A percentile compares a stretch with the other conserved stretches of the same genome.
Evolutionary conservation across 2,329 filamentous ascomycete species (phyloP).

Genomic region (Neurospora sp.): DNA sequence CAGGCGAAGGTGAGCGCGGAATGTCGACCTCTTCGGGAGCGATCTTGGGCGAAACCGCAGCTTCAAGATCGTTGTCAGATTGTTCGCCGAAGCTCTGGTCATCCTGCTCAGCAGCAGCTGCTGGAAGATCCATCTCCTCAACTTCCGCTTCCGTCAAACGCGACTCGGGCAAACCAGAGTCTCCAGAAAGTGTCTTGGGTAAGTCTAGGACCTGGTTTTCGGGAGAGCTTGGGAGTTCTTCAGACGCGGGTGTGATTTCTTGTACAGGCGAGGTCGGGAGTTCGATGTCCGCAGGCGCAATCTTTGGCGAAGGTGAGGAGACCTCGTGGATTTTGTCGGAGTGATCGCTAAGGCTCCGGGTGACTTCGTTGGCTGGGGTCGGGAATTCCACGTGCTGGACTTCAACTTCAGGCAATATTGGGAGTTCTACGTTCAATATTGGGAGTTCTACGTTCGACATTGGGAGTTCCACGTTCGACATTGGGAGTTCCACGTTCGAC

Average conservation of each 20-base stretch:
- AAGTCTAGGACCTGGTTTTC: neutral
- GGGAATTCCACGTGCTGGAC: neutral
- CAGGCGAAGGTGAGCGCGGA: neutral
- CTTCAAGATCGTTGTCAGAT: neutral
- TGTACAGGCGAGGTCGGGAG: neutral
- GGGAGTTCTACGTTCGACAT: too few relatives aligned
- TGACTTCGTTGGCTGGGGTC: neutral
- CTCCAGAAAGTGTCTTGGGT: neutral
- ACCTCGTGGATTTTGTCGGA: neutral
- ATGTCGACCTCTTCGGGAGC: neutral
- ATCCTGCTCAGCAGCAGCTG: neutral
- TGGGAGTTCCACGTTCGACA: neutral
- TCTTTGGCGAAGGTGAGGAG: neutral
- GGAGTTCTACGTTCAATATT: neutral
- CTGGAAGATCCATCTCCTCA: neutral
- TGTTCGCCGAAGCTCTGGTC: neutral
- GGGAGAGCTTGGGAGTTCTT: neutral
- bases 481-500: neutral
- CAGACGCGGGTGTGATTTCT: neutral
- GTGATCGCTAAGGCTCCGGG: neutral
- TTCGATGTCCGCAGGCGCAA: neutral
- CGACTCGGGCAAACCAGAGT: neutral
- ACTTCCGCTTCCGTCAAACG: neutral
- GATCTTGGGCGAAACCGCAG: neutral
- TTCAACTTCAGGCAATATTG: neutral